Evolutionary conservation across 2,329 filamentous ascomycete genomes (phyloP).

Genomic region (Metarhizium humberi): DNA sequence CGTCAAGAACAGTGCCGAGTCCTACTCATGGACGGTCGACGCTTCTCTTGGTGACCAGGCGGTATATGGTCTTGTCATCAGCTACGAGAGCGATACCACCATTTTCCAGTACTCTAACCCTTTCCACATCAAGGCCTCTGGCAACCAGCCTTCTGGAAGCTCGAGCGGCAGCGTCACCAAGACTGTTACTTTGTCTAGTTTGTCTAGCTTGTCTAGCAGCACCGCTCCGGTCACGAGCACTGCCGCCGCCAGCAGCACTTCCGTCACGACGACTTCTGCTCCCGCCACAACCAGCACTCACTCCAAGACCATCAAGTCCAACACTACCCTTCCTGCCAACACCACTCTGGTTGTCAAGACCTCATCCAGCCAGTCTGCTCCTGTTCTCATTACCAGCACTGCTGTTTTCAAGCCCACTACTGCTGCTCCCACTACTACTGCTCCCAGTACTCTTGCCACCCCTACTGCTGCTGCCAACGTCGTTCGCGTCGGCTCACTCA

Average conservation of each 20-base stretch:
- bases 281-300: background rate
- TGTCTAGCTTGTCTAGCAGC: slow-evolving; percentile 11
- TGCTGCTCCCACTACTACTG: background rate
- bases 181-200: slow-evolving; percentile 19
- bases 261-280: background rate
- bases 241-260: too few species aligned
- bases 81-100: slow-evolving; percentile 33
- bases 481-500: slow-evolving; percentile 27
- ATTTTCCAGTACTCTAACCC: slow-evolving; percentile 55
- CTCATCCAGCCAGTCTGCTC: slow-evolving; percentile 3
- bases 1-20: slow-evolving; percentile 33
- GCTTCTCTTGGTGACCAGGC: slow-evolving; percentile 31
- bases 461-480: slow-evolving; percentile 15
- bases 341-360: slow-evolving; percentile 14
- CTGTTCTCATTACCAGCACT: background rate
- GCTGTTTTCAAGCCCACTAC: background rate
- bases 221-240: slow-evolving; percentile 4
- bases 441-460: background rate
- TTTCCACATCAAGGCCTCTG: slow-evolving; percentile 39
- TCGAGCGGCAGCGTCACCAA: slow-evolving; percentile 17
- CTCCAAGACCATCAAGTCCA: background rate
- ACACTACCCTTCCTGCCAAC: slow-evolving; percentile 8
- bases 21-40: slow-evolving; percentile 32
- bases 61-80: slow-evolving; percentile 50
- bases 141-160: slow-evolving; percentile 15